Evolutionary conservation across 345 rosid genomes (phyloP).

Genomic region (Pistacia vera): DNA sequence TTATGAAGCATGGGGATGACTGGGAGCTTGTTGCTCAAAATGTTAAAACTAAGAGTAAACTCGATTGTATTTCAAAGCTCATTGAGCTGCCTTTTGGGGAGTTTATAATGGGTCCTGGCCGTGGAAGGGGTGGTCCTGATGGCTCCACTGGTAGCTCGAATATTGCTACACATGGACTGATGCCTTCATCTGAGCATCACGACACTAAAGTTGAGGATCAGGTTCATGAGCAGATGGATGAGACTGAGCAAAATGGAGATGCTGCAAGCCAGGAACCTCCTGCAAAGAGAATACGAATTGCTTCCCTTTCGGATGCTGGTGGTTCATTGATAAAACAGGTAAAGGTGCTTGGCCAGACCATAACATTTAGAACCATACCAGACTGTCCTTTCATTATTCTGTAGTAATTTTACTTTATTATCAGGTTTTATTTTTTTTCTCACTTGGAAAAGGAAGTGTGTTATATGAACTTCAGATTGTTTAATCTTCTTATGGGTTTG

Average conservation of each 20-base stretch:
- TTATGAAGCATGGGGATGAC: conserved; percentile 75
- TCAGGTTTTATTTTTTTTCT: background rate
- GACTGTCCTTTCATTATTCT: background rate
- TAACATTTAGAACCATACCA: background rate
- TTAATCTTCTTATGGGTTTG: background rate
- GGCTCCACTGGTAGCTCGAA: conserved; percentile 23
- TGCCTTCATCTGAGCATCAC: conserved; percentile 37
- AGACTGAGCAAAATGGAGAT: conserved; percentile 44
- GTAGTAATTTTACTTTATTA: background rate
- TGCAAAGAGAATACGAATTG: conserved; percentile 49
- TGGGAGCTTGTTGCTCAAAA: conserved; percentile 91
- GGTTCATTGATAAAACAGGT: conserved; percentile 86
- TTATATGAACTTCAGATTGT: background rate
- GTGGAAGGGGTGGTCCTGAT: conserved; percentile 37
- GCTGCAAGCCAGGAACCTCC: conserved; percentile 49
- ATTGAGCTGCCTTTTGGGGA: conserved; percentile 93
- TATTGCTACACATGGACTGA: conserved; percentile 27
- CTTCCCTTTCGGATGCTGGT: conserved; percentile 45
- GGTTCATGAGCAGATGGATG: conserved; percentile 32
- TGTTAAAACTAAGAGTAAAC: conserved; percentile 70
- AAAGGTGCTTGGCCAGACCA: background rate
- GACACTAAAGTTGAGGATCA: conserved; percentile 37
- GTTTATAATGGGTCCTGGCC: conserved; percentile 48
- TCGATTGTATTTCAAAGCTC: conserved; percentile 82
- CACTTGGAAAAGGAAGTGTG: background rate